Evolutionary conservation across 2,329 filamentous ascomycete genomes (phyloP), one percentile per base, ranked within the genome.

Genomic region (Xylariaceae sp.): DNA sequence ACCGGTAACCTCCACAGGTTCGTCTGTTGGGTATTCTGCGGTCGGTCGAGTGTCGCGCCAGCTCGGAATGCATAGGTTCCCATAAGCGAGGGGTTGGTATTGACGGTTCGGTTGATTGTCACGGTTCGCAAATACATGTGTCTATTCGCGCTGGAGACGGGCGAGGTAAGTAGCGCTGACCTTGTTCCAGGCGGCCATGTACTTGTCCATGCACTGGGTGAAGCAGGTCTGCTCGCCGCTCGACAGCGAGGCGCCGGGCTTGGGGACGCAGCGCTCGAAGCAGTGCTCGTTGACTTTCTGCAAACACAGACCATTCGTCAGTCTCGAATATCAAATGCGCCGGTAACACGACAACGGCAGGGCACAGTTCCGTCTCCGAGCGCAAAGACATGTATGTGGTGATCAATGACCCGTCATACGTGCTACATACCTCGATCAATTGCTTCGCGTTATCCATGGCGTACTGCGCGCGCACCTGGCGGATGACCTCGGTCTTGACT

Each of bases 201-300:
- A 93, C 75, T 92, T 92, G 69, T 92, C 88, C 84, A 92, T 89
- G 78, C 89, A 93, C 61, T 82, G 80, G 17, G 82, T 89, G 70
- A 89, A 81, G 77, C 89, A 93, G 18, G 82, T 79, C 71, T 85
- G 79, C 73, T 93, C 89, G 74, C 81, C 75, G 74, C 80, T 83
- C 53, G 86, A 87, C 58, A 92, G 76, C 56, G 83, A 85, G 53
- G 80, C 73, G 59, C 88, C 86, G 56, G 89, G 87, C 70, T 87
- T 86, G 53, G 88, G 80, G 13, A 92, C 77, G 74, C 89, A 93
- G 73, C 85, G 86, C 51, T 89, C 84, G 77, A 91, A 93, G 79
- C 89, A 93, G 75, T 88, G 86, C 68, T 89, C 82, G 75, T 92
- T 90, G 74, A 92, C 82, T 83, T 89, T 91, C 87, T 91, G 61